These are phyloP conservation scores for Serpula lacrymans DNA, from an alignment of 768 basidiomycete species.

Conservation along the genomic window DNA sequence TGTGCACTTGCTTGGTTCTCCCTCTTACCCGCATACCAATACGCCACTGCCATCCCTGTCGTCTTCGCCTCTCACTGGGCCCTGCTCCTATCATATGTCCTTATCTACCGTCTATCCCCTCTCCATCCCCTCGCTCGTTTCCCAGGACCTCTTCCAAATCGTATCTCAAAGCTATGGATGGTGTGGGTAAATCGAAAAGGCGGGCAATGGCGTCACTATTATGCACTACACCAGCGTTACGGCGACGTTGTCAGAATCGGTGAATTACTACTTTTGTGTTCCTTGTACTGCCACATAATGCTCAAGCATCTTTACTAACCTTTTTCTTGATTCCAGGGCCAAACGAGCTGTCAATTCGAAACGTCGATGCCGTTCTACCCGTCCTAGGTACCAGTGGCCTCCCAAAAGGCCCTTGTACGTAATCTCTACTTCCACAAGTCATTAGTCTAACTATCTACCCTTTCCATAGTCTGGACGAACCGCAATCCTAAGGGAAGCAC, in stretches of 20 bases:
- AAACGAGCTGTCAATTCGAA: constrained; percentile 33
- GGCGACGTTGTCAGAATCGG: constrained; percentile 32
- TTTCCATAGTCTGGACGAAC: constrained; percentile 4
- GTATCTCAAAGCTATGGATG: constrained; percentile 28
- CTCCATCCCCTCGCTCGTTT: constrained; percentile 35
- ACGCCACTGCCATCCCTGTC: too few relatives aligned
- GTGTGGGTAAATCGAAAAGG: constrained; percentile 14
- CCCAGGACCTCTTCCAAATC: constrained; percentile 32
- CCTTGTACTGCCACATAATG: not conserved
- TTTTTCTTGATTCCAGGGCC: too few relatives aligned
- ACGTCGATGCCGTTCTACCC: constrained; percentile 18
- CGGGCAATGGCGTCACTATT: constrained; percentile 16
- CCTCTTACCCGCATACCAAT: too few relatives aligned
- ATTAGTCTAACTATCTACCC: not conserved
- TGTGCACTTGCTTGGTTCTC: too few relatives aligned
- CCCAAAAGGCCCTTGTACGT: constrained; percentile 27
- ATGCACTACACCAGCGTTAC: constrained; percentile 25
- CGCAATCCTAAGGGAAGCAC: constrained; percentile 12
- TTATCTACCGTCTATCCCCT: constrained; percentile 35
- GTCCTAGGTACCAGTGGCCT: constrained; percentile 24
- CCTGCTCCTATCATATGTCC: too few relatives aligned
- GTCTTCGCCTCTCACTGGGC: too few relatives aligned
- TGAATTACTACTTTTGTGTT: constrained; percentile 8
- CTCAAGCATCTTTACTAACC: not conserved
- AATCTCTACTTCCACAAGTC: constrained; percentile 2